These are phyloP conservation scores for Cryptococcus sp. DNA, from an alignment of 1,284 basidiomycete species.

Conservation along the genomic window DNA sequence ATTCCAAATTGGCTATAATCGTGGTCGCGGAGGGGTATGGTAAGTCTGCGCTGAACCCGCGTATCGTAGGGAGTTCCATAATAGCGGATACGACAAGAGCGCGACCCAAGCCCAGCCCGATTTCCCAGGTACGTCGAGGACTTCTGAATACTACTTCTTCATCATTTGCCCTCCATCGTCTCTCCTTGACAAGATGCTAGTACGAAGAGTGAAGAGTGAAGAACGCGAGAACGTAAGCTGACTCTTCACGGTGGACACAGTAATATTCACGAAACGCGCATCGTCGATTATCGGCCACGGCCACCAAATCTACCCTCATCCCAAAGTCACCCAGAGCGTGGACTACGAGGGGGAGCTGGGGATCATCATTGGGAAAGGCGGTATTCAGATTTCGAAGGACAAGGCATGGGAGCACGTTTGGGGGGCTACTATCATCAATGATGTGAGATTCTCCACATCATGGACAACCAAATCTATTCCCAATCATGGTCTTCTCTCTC, in stretches of 20 bases:
- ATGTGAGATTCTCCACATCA: slow-evolving; percentile 24
- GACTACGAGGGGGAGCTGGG: slow-evolving; percentile 52
- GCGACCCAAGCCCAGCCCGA: slow-evolving; percentile 41
- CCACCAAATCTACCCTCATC: slow-evolving; percentile 43
- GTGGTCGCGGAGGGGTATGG: no score
- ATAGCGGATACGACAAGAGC: slow-evolving; percentile 38
- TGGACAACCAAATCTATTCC: background rate
- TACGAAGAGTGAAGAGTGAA: no score
- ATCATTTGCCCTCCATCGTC: background rate
- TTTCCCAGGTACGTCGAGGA: slow-evolving; percentile 23
- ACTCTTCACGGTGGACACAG: slow-evolving; percentile 18
- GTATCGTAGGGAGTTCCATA: slow-evolving; percentile 35
- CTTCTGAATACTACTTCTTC: background rate
- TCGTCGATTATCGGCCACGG: slow-evolving; percentile 40
- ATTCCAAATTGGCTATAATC: no score
- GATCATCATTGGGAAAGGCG: slow-evolving; percentile 48
- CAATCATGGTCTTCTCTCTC: no score
- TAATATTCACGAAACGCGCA: slow-evolving; percentile 50
- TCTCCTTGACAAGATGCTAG: no score
- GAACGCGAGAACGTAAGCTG: no score
- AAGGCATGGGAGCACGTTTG: slow-evolving; percentile 51
- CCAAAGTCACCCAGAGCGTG: slow-evolving; percentile 37
- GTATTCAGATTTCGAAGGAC: slow-evolving; percentile 41
- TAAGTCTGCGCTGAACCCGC: no score
- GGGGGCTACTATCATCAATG: slow-evolving; percentile 43